A percentile compares a stretch with the other conserved stretches of the same genome.
Evolutionary conservation across 371 early-diverging fungal genomes (phyloP).

Genomic region (Parasitella parasitica): DNA sequence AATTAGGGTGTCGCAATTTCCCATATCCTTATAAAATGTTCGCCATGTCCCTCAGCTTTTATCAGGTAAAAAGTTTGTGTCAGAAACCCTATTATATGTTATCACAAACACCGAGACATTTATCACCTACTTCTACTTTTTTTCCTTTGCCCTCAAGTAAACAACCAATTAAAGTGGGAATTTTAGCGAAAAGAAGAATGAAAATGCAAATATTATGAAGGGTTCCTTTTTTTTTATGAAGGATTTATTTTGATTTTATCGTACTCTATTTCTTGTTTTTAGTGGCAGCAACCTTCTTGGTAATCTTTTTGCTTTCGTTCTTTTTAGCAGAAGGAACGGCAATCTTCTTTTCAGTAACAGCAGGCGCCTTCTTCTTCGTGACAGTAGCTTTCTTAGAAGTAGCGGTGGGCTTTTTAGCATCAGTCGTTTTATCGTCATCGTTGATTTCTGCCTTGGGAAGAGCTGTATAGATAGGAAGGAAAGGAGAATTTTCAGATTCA

Average conservation of each 20-base stretch:
- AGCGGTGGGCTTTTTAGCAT: neutral
- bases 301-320: conserved; percentile 7
- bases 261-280: conserved; percentile 9
- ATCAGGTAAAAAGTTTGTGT: too few relatives aligned
- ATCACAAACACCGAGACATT: too few relatives aligned
- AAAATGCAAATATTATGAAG: neutral
- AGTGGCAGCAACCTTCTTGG: conserved; percentile 6
- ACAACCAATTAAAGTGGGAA: neutral
- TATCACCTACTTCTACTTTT: too few relatives aligned
- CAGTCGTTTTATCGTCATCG: neutral
- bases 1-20: too few relatives aligned
- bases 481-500: conserved; percentile 6
- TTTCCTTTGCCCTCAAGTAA: neutral
- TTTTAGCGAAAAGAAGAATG: neutral
- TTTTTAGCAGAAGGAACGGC: conserved; percentile 11
- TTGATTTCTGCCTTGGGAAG: neutral
- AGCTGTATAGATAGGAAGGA: conserved; percentile 17
- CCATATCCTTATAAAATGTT: too few relatives aligned
- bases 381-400: neutral
- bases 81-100: too few relatives aligned
- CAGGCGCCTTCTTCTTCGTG: neutral
- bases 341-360: neutral
- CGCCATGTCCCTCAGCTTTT: too few relatives aligned
- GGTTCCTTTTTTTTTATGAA: neutral
- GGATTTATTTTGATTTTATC: neutral